Conservation (phyloP, 1,139 yeast species). For the Yamadazyma taylorii region DNA sequence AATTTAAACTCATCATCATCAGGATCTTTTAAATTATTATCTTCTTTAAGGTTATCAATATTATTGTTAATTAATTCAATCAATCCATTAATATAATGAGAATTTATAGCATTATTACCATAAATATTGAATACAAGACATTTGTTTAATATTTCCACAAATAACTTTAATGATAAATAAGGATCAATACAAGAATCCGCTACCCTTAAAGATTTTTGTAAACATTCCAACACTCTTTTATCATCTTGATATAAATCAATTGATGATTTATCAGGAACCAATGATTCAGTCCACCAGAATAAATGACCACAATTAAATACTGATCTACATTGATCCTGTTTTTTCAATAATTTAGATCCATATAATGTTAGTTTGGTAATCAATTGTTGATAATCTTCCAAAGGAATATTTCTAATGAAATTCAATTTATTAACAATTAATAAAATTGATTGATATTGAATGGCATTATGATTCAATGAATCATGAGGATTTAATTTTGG, state of each 20-base stretch:
- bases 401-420: constrained; percentile 53
- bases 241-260: constrained; percentile 31
- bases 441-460: constrained; percentile 39
- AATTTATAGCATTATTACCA: constrained; percentile 71
- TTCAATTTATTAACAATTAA: constrained; percentile 64
- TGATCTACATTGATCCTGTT: constrained; percentile 92
- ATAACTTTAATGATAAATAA: constrained; percentile 72
- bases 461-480: constrained; percentile 37
- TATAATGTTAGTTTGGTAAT: constrained; percentile 84
- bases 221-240: constrained; percentile 48
- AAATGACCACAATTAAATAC: constrained; percentile 86
- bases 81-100: constrained; percentile 78
- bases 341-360: constrained; percentile 84
- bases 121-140: constrained; percentile 84
- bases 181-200: constrained; percentile 94
- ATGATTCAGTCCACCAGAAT: constrained; percentile 84
- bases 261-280: constrained; percentile 39
- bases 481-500: constrained; percentile 35
- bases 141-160: constrained; percentile 85
- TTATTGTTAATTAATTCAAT: constrained; percentile 82
- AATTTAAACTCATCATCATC: constrained; percentile 35
- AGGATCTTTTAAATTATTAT: constrained; percentile 17
- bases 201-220: constrained; percentile 71
- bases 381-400: constrained; percentile 73
- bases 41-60: constrained; percentile 52